Percentiles rank a stretch among this genome's conserved stretches.
Evolutionary conservation across 2,329 filamentous ascomycete genomes (phyloP).

Genomic region (Rhynchosporium graminicola): DNA sequence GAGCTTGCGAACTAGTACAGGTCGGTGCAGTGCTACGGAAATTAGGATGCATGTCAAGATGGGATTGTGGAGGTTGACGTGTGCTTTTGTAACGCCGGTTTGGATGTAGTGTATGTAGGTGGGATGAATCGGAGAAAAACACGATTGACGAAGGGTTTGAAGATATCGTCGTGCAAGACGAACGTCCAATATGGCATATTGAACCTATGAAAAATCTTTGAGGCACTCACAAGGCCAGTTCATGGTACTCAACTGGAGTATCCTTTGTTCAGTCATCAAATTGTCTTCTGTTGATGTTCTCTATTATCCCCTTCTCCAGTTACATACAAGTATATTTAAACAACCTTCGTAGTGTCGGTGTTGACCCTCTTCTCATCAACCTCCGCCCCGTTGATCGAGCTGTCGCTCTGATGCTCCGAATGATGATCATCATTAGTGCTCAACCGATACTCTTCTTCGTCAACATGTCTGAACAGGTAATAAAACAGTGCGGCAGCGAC

Average conservation of each 20-base stretch:
- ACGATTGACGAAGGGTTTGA: too few relatives aligned
- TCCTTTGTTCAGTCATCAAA: too few relatives aligned
- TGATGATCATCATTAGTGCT: conserved; percentile 40
- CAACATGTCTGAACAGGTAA: conserved; percentile 50
- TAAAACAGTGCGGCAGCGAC: conserved; percentile 49
- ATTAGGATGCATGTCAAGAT: too few relatives aligned
- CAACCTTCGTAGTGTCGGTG: background rate
- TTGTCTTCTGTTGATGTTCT: background rate
- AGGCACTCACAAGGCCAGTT: too few relatives aligned
- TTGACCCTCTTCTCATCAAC: background rate
- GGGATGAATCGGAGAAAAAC: too few relatives aligned
- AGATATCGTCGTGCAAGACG: too few relatives aligned
- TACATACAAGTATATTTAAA: background rate
- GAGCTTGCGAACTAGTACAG: background rate
- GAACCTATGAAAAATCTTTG: too few relatives aligned
- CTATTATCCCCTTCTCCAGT: background rate
- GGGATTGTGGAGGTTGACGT: too few relatives aligned
- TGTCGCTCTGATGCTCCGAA: background rate
- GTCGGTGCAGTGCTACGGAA: background rate
- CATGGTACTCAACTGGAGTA: too few relatives aligned
- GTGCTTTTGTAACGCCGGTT: too few relatives aligned
- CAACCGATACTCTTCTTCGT: conserved; percentile 48
- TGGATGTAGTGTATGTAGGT: too few relatives aligned
- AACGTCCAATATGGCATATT: too few relatives aligned
- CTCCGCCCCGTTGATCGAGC: conserved; percentile 2